phyloP scores from a whole-genome alignment of 1,284 basidiomycete species.

The Xerocomus nothofagi region DNA sequence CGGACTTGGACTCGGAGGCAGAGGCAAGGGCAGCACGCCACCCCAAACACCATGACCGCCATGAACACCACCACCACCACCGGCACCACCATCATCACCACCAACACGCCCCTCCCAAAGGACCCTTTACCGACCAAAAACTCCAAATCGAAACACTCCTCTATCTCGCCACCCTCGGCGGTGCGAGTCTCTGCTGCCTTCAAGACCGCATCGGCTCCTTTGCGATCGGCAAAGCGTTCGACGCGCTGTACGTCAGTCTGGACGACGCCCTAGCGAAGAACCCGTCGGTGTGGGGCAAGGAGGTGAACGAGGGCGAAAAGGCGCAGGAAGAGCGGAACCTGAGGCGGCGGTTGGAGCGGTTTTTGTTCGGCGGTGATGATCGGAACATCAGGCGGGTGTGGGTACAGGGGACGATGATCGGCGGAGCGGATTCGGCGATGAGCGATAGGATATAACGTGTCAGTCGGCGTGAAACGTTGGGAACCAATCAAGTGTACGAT shows the following conservation, averaged over 20 bases:
- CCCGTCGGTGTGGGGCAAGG: slow-evolving; percentile 59
- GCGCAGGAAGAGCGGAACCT: slow-evolving; percentile 28
- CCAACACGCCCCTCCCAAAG: neutral
- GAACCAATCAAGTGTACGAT: too few relatives aligned
- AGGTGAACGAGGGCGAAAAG: slow-evolving; percentile 10
- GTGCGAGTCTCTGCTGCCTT: slow-evolving; percentile 80
- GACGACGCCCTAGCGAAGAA: slow-evolving; percentile 48
- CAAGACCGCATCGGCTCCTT: slow-evolving; percentile 74
- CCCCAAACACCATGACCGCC: neutral
- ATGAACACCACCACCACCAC: neutral
- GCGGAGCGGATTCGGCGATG: slow-evolving; percentile 45
- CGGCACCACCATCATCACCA: neutral
- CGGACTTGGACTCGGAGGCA: slow-evolving; percentile 1
- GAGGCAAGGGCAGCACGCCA: neutral
- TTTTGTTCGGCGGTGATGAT: slow-evolving; percentile 85
- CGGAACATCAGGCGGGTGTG: slow-evolving; percentile 85
- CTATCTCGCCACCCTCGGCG: slow-evolving; percentile 89
- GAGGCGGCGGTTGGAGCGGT: slow-evolving; percentile 61
- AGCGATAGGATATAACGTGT: too few relatives aligned
- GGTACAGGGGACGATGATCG: slow-evolving; percentile 79
- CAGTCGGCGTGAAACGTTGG: too few relatives aligned
- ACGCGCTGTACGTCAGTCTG: slow-evolving; percentile 74
- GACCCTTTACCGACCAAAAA: slow-evolving; percentile 56
- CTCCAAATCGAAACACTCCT: slow-evolving; percentile 75
- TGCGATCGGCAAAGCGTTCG: slow-evolving; percentile 80